Evolutionary conservation across 106 monocot species (phyloP).

Genomic region (Platanthera zijinensis): DNA sequence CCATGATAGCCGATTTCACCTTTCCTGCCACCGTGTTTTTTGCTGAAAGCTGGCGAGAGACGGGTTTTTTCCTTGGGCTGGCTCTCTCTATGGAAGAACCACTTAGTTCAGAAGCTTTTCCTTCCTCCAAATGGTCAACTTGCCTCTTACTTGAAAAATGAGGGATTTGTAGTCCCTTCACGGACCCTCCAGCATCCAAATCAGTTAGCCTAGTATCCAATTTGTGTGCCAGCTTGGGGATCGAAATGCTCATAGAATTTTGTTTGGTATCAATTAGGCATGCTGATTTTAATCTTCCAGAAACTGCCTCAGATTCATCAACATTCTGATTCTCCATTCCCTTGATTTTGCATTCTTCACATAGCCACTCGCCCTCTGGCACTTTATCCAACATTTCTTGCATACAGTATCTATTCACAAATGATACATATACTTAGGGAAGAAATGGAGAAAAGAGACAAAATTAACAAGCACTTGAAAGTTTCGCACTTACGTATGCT

Average conservation of each 20-base stretch:
- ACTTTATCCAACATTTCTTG: slow-evolving; percentile 53
- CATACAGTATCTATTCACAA: slow-evolving; percentile 67
- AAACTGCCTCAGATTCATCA: slow-evolving; percentile 15
- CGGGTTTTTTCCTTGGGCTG: slow-evolving; percentile 12
- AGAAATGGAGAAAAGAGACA: neutral
- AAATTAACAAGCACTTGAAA: neutral
- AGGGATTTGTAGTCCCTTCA: slow-evolving; percentile 13
- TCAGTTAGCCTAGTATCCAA: slow-evolving; percentile 8
- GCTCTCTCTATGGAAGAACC: neutral
- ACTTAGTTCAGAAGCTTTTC: slow-evolving; percentile 19
- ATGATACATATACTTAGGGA: neutral
- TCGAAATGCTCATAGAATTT: slow-evolving; percentile 13
- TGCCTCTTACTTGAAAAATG: slow-evolving; percentile 6
- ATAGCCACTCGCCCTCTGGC: slow-evolving; percentile 86
- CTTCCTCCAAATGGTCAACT: slow-evolving; percentile 13
- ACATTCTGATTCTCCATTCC: slow-evolving; percentile 29
- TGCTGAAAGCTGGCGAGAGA: slow-evolving; percentile 25
- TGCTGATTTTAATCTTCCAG: slow-evolving; percentile 15
- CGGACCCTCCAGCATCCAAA: slow-evolving; percentile 1
- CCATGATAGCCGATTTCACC: slow-evolving; percentile 14
- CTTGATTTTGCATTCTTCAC: slow-evolving; percentile 78
- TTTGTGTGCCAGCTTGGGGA: slow-evolving; percentile 10
- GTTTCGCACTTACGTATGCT: slow-evolving; percentile 61
- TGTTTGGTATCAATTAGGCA: slow-evolving; percentile 21
- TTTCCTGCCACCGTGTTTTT: slow-evolving; percentile 25